Conservation (phyloP, 2,329 filamentous ascomycete species). For the Fusarium sublunatum region DNA sequence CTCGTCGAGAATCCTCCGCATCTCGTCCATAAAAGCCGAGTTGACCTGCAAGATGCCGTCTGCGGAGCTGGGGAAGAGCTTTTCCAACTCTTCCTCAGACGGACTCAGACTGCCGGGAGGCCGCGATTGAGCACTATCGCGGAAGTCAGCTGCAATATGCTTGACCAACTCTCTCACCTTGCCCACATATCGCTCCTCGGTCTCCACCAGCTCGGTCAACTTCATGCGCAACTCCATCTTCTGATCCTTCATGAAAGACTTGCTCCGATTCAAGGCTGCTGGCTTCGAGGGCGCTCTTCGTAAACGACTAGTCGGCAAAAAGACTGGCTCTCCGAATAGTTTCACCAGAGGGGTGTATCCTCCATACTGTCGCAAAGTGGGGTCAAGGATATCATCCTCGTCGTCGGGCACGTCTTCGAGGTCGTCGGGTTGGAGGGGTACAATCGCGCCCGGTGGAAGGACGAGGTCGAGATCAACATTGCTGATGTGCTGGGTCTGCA, state of each 20-base stretch:
- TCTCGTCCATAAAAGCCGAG: slow-evolving; percentile 78
- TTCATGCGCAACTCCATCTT: slow-evolving; percentile 88
- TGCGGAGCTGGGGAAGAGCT: slow-evolving; percentile 83
- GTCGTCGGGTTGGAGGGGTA: slow-evolving; percentile 70
- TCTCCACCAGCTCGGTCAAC: slow-evolving; percentile 90
- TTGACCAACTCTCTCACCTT: slow-evolving; percentile 88
- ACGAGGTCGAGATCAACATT: slow-evolving; percentile 91
- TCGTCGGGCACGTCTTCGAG: slow-evolving; percentile 69
- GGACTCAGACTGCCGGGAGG: slow-evolving; percentile 74
- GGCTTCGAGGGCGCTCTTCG: slow-evolving; percentile 89
- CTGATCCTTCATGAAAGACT: slow-evolving; percentile 81
- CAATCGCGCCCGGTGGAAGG: slow-evolving; percentile 80
- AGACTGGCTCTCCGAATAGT: slow-evolving; percentile 84
- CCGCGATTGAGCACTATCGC: slow-evolving; percentile 72
- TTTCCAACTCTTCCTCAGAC: slow-evolving; percentile 76
- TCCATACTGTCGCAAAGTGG: slow-evolving; percentile 76
- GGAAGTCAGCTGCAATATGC: slow-evolving; percentile 83
- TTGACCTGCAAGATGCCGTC: slow-evolving; percentile 86
- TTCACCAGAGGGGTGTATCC: slow-evolving; percentile 81
- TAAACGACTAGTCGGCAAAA: slow-evolving; percentile 85
- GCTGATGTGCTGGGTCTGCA: slow-evolving; percentile 83
- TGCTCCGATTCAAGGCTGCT: slow-evolving; percentile 80
- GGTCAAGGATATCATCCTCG: slow-evolving; percentile 74
- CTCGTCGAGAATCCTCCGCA: slow-evolving; percentile 81
- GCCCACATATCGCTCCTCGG: slow-evolving; percentile 91